Evolutionary conservation across 1,139 yeast genomes (phyloP).

Genomic region (Candida neerlandica): DNA sequence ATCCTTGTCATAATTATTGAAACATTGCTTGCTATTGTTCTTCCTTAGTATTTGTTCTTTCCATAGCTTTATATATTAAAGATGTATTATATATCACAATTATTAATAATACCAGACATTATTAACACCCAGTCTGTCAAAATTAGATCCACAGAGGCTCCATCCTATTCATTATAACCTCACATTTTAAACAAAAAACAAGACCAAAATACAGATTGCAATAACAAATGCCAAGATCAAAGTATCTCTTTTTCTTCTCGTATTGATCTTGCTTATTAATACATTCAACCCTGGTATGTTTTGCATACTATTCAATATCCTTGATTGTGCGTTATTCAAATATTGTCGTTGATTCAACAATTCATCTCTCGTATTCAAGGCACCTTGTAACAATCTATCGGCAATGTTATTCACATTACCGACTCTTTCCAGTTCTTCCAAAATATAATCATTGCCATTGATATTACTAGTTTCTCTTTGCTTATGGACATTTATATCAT

Average conservation of each 20-base stretch:
- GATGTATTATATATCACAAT: too few relatives aligned
- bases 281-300: slow-evolving; percentile 82
- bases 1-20: too few relatives aligned
- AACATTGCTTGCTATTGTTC: too few relatives aligned
- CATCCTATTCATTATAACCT: background rate
- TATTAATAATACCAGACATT: too few relatives aligned
- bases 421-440: slow-evolving; percentile 74
- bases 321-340: slow-evolving; percentile 64
- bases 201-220: slow-evolving; percentile 67
- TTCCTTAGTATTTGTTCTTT: too few relatives aligned
- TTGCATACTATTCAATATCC: slow-evolving; percentile 61
- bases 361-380: slow-evolving; percentile 87
- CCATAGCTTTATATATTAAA: too few relatives aligned
- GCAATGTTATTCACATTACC: slow-evolving; percentile 76
- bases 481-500: slow-evolving; percentile 69
- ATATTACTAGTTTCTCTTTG: slow-evolving; percentile 24
- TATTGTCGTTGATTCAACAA: slow-evolving; percentile 69
- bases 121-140: too few relatives aligned
- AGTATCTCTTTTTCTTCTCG: slow-evolving; percentile 86
- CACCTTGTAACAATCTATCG: slow-evolving; percentile 78
- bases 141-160: too few relatives aligned
- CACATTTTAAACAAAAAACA: slow-evolving; percentile 49
- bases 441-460: slow-evolving; percentile 62
- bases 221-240: slow-evolving; percentile 78
- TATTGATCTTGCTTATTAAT: slow-evolving; percentile 76